Evolutionary conservation across 495 filamentous ascomycete species (phyloP).

Genomic region (Endocarpon pusillum): DNA sequence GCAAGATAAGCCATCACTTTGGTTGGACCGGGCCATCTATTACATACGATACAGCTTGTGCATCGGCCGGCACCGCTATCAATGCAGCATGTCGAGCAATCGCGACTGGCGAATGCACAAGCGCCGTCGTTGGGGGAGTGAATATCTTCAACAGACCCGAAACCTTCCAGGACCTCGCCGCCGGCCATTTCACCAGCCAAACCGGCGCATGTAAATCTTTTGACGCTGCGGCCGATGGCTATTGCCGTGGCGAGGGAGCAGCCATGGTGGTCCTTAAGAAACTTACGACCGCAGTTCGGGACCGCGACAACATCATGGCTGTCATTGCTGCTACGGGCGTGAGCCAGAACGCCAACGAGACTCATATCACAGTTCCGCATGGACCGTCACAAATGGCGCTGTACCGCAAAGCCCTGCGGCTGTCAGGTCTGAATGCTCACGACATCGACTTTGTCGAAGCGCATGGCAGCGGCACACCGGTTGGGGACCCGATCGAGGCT

Average conservation of each 20-base stretch:
- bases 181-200: constrained; percentile 13
- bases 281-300: constrained; percentile 36
- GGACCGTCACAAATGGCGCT: constrained; percentile 14
- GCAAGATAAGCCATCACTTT: constrained; percentile 21
- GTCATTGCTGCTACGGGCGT: constrained; percentile 26
- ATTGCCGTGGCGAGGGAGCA: constrained; percentile 46
- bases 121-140: constrained; percentile 14
- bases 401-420: constrained; percentile 6
- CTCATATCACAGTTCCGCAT: constrained; percentile 19
- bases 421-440: constrained; percentile 6
- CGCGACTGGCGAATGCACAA: constrained; percentile 6
- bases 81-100: constrained; percentile 9
- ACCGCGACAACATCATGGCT: constrained; percentile 42
- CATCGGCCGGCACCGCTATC: constrained; percentile 16
- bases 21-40: constrained; percentile 23
- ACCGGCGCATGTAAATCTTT: constrained; percentile 41
- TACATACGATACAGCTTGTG: constrained; percentile 23
- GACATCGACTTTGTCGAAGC: constrained; percentile 10
- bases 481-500: constrained; percentile 20
- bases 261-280: constrained; percentile 47
- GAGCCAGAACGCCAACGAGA: constrained; percentile 14
- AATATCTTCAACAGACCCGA: constrained; percentile 17
- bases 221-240: constrained; percentile 46
- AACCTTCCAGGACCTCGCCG: constrained; percentile 8
- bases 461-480: constrained; percentile 18